phyloP scores from a whole-genome alignment of 371 early-diverging fungal genomes.

The Blastocladiella emersonii region DNA sequence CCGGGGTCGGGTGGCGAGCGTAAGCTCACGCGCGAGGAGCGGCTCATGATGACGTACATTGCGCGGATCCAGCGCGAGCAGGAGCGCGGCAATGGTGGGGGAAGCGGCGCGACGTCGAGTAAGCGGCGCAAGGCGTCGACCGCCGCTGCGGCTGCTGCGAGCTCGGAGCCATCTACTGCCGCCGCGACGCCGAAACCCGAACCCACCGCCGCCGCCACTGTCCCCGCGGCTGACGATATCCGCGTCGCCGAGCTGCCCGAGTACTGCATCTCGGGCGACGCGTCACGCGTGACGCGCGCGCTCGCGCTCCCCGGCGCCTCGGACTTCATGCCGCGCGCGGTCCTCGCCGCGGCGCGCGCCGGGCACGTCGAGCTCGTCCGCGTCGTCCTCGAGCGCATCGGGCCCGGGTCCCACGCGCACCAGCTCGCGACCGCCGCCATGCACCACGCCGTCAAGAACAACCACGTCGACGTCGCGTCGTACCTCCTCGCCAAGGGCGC shows the following conservation, averaged over 20 bases:
- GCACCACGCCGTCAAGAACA: neutral
- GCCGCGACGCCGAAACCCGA: neutral
- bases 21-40: neutral
- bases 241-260: neutral
- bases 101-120: neutral
- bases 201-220: neutral
- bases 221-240: neutral
- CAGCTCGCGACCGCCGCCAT: neutral
- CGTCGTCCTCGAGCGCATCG: neutral
- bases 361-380: neutral
- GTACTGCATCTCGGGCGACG: neutral
- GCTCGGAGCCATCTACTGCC: neutral
- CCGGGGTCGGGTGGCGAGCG: neutral
- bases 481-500: neutral
- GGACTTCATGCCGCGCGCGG: neutral
- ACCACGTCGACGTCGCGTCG: neutral
- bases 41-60: neutral
- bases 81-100: neutral
- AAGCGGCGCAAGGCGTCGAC: neutral
- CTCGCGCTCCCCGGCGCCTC: neutral
- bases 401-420: neutral
- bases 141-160: neutral
- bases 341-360: neutral
- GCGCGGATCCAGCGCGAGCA: neutral
- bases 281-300: neutral